Conservation (phyloP, 2,329 filamentous ascomycete genomes). For the Colletotrichum tropicale region DNA sequence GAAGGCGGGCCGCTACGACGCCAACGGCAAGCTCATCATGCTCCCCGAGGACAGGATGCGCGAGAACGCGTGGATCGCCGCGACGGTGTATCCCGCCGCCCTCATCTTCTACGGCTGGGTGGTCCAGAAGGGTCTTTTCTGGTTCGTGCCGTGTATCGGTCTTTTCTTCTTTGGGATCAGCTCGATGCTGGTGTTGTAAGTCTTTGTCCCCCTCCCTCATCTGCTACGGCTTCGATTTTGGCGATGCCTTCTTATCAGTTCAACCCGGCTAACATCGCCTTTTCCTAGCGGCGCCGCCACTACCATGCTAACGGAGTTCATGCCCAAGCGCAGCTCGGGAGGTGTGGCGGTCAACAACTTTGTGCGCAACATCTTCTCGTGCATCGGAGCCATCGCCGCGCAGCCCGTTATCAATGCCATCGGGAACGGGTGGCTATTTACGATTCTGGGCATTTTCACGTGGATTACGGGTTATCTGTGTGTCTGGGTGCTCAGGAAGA, state of each 20-base stretch:
- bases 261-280: slow-evolving; percentile 7
- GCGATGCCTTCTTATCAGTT: background rate
- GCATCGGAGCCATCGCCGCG: slow-evolving; percentile 71
- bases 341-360: slow-evolving; percentile 86
- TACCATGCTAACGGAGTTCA: slow-evolving; percentile 86
- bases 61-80: slow-evolving; percentile 81
- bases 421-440: slow-evolving; percentile 79
- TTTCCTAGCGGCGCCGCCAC: slow-evolving; percentile 61
- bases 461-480: slow-evolving; percentile 61
- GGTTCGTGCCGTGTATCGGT: slow-evolving; percentile 66
- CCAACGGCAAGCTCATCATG: slow-evolving; percentile 68
- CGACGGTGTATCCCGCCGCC: slow-evolving; percentile 70
- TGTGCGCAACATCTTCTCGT: slow-evolving; percentile 78
- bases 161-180: slow-evolving; percentile 78
- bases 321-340: slow-evolving; percentile 71
- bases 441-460: slow-evolving; percentile 55
- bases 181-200: slow-evolving; percentile 77
- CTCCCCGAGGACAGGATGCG: slow-evolving; percentile 82
- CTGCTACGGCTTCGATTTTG: too few species aligned
- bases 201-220: background rate
- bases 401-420: slow-evolving; percentile 74
- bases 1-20: slow-evolving; percentile 72
- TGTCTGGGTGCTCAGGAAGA: slow-evolving; percentile 66
- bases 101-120: slow-evolving; percentile 83
- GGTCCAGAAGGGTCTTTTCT: slow-evolving; percentile 66